Evolutionary conservation across 148 eudicot genomes (phyloP).

Genomic region (Rhododendron molle): DNA sequence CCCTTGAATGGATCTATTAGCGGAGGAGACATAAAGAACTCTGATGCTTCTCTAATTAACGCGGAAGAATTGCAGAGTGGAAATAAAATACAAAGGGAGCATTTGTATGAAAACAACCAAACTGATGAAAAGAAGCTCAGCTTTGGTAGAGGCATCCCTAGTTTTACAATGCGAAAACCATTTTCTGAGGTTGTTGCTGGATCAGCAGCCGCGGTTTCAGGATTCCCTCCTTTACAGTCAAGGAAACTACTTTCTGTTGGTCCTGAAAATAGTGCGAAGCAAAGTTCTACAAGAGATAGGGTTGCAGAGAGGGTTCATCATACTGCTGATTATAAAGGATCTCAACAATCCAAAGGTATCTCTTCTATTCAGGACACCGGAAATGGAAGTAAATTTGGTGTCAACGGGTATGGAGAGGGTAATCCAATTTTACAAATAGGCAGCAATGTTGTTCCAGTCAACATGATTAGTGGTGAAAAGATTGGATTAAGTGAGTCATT

Average conservation of each 20-base stretch:
- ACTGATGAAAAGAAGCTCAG: constrained; percentile 43
- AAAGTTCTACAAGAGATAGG: constrained; percentile 29
- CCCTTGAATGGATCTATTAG: constrained; percentile 28
- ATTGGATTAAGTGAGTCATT: constrained; percentile 30
- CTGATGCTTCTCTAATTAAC: constrained; percentile 17
- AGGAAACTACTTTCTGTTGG: constrained; percentile 38
- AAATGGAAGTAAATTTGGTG: constrained; percentile 28
- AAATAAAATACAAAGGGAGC: constrained; percentile 31
- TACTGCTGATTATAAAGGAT: constrained; percentile 27
- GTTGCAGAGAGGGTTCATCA: constrained; percentile 32
- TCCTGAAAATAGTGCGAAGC: constrained; percentile 46
- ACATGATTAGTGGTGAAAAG: constrained; percentile 33
- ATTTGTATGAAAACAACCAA: constrained; percentile 27
- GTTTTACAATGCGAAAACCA: constrained; percentile 70
- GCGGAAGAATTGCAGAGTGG: constrained; percentile 28
- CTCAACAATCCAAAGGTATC: constrained; percentile 31
- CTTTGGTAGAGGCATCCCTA: constrained; percentile 60
- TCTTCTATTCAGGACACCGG: constrained; percentile 29
- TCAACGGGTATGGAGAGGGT: constrained; percentile 22
- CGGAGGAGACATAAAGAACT: constrained; percentile 24
- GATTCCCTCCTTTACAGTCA: constrained; percentile 77
- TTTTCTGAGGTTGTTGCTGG: constrained; percentile 99
- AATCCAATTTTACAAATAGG: constrained; percentile 54
- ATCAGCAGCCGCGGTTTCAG: constrained; percentile 49
- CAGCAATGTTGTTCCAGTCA: constrained; percentile 49